Evolutionary conservation across 305 asterid species (phyloP).

Genomic region (Plantago coronopus): DNA sequence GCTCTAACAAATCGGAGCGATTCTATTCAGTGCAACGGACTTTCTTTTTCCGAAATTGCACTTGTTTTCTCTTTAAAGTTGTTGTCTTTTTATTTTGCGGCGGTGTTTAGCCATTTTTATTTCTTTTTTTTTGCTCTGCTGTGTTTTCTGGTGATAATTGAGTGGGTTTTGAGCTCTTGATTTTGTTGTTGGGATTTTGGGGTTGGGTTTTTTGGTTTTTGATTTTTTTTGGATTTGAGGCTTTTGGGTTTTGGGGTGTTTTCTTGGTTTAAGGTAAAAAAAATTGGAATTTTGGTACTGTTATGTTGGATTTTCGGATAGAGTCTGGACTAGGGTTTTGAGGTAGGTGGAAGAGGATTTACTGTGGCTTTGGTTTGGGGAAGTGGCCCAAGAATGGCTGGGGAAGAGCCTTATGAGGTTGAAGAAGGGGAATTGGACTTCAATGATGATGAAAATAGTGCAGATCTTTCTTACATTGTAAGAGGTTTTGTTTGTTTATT

Average conservation of each 20-base stretch:
- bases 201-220: conserved; percentile 8
- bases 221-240: not conserved
- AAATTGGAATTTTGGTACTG: conserved; percentile 33
- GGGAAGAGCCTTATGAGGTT: conserved; percentile 47
- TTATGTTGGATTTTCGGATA: conserved; percentile 60
- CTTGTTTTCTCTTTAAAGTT: not conserved
- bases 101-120: conserved; percentile 20
- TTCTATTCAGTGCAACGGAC: conserved; percentile 26
- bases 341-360: conserved; percentile 32
- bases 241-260: conserved; percentile 23
- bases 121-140: conserved; percentile 16
- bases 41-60: conserved; percentile 29
- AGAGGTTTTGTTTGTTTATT: conserved; percentile 26
- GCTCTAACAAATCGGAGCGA: conserved; percentile 47
- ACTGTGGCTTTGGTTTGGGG: conserved; percentile 10
- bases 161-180: conserved; percentile 39
- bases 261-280: conserved; percentile 31
- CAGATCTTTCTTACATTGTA: conserved; percentile 88
- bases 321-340: conserved; percentile 45
- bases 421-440: conserved; percentile 79
- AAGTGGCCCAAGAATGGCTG: conserved; percentile 44
- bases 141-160: conserved; percentile 44
- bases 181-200: conserved; percentile 19
- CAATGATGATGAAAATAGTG: conserved; percentile 68
- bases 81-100: not conserved